Percentiles rank a stretch among this genome's conserved stretches.
These are phyloP conservation scores for Phytophthora syringae DNA, from an alignment of 352 stramenopile species.

Conservation along the genomic window DNA sequence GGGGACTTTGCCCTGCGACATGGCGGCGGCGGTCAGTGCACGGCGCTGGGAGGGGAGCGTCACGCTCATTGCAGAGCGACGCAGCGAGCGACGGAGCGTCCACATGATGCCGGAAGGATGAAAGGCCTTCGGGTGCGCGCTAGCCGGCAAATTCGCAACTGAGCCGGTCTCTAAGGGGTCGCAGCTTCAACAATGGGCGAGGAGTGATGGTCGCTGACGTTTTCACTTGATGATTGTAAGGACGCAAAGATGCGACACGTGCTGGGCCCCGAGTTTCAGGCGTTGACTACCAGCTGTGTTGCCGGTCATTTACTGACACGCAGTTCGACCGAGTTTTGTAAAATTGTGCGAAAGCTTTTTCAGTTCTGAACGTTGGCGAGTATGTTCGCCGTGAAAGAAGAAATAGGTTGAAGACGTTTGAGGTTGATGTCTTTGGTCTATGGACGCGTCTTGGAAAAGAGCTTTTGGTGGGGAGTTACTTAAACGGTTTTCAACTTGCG, in stretches of 20 bases:
- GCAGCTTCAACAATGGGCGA: conserved; percentile 18
- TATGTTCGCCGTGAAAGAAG: too few species aligned
- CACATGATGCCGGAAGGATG: conserved; percentile 19
- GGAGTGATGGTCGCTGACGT: conserved; percentile 25
- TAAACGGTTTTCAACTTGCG: too few species aligned
- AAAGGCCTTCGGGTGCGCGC: conserved; percentile 8
- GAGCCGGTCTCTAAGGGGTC: conserved; percentile 3
- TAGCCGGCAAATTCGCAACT: conserved; percentile 30
- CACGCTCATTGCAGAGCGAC: conserved; percentile 23
- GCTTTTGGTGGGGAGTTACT: too few species aligned
- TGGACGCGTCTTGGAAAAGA: too few species aligned
- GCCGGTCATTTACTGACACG: conserved; percentile 22
- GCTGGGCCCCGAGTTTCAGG: conserved; percentile 10
- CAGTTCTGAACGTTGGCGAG: too few species aligned
- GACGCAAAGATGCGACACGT: conserved; percentile 16
- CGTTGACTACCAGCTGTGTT: conserved; percentile 13
- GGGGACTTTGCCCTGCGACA: conserved; percentile 48
- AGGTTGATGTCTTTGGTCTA: too few species aligned
- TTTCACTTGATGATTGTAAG: conserved; percentile 23
- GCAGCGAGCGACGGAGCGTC: conserved; percentile 31
- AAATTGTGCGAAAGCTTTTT: too few species aligned
- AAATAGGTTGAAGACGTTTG: too few species aligned
- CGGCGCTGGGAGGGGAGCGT: conserved; percentile 22
- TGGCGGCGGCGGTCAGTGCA: conserved; percentile 42
- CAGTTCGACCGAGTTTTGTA: too few species aligned